A percentile compares a stretch with the other conserved stretches of the same genome.
Conservation (phyloP, 108 stramenopile species). For the Skeletonema grethae region DNA sequence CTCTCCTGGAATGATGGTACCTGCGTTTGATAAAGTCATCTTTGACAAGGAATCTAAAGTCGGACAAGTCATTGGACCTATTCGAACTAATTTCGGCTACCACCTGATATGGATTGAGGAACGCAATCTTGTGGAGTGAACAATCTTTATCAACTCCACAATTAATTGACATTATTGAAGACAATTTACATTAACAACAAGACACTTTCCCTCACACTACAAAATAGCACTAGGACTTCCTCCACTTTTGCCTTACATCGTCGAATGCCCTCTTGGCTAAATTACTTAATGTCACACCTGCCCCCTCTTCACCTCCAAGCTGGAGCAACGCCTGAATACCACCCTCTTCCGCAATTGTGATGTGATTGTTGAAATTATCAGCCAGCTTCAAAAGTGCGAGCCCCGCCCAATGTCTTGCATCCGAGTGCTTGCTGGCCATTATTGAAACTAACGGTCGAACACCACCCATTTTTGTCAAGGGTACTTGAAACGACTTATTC, state of each 20-base stretch:
- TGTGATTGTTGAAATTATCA: constrained; percentile 88
- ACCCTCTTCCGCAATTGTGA: constrained; percentile 82
- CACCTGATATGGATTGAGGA: constrained; percentile 73
- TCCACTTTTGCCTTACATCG: neutral
- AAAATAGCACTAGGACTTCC: too few species aligned
- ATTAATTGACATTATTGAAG: too few species aligned
- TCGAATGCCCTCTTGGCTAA: neutral
- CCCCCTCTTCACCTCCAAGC: constrained; percentile 45
- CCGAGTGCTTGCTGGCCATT: constrained; percentile 67
- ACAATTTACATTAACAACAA: too few species aligned
- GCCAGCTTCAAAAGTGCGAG: constrained; percentile 86
- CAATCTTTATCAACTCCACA: too few species aligned
- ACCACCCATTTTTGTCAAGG: constrained; percentile 68
- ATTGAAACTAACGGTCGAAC: constrained; percentile 81
- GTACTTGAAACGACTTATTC: constrained; percentile 74
- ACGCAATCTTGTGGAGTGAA: constrained; percentile 33
- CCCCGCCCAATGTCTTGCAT: constrained; percentile 84
- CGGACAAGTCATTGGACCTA: constrained; percentile 53
- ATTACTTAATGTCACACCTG: neutral
- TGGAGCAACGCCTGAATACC: constrained; percentile 81
- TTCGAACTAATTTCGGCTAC: constrained; percentile 74
- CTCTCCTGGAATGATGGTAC: constrained; percentile 60
- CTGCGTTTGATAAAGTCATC: constrained; percentile 64
- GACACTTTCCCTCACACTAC: too few species aligned
- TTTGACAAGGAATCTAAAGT: constrained; percentile 54